A percentile compares a stretch with the other conserved stretches of the same genome.
phyloP scores from a whole-genome alignment of 2,329 filamentous ascomycete genomes.

The Xylariaceae sp. region DNA sequence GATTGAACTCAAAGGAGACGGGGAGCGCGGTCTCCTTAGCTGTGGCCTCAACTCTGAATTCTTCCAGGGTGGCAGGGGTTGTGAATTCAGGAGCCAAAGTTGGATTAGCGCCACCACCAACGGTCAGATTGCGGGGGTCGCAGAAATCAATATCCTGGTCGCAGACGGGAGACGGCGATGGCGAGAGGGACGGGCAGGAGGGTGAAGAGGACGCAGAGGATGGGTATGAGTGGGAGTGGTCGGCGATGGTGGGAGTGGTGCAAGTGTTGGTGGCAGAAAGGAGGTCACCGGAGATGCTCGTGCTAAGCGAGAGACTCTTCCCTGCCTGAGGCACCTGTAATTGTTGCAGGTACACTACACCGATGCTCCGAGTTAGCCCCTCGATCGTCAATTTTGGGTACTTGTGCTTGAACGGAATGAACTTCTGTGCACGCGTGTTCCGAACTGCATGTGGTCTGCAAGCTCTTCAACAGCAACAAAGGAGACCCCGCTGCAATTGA shows the following conservation, averaged over 20 bases:
- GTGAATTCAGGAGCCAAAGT: slow-evolving; percentile 67
- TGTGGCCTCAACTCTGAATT: slow-evolving; percentile 59
- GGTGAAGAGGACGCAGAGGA: slow-evolving; percentile 46
- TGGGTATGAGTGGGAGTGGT: slow-evolving; percentile 15
- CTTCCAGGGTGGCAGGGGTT: slow-evolving; percentile 67
- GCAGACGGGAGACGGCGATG: slow-evolving; percentile 80
- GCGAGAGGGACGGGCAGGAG: slow-evolving; percentile 84
- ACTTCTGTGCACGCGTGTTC: too few relatives aligned
- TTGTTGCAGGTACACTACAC: slow-evolving; percentile 42
- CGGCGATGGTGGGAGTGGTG: slow-evolving; percentile 26
- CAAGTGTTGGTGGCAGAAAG: slow-evolving; percentile 64
- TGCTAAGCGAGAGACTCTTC: slow-evolving; percentile 65
- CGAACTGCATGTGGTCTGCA: too few relatives aligned
- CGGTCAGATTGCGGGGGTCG: slow-evolving; percentile 87
- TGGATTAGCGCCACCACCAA: slow-evolving; percentile 60
- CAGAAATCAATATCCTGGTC: slow-evolving; percentile 84
- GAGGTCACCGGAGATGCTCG: slow-evolving; percentile 69
- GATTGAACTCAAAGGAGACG: slow-evolving; percentile 59
- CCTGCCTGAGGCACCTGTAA: slow-evolving; percentile 47
- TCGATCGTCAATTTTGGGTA: background rate
- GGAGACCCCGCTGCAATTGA: background rate
- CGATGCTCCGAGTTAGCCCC: slow-evolving; percentile 32
- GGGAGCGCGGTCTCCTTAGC: slow-evolving; percentile 54
- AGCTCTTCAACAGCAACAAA: too few relatives aligned
- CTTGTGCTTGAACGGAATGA: background rate